Conservation (phyloP, 768 basidiomycete species). For the Leucocoprinus sp. region DNA sequence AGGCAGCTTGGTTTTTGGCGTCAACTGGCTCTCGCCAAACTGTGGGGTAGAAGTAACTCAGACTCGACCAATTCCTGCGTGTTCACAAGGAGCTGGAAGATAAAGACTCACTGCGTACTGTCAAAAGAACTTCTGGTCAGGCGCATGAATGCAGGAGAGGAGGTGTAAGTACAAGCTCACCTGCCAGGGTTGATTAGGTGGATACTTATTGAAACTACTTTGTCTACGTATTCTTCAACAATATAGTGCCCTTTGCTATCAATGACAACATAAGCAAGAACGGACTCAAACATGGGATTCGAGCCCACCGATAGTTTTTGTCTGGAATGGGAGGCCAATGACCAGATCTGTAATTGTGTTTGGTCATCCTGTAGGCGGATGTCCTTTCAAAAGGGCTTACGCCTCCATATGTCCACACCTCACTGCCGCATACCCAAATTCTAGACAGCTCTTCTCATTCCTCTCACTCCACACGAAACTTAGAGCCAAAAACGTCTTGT, state of each 20-base stretch:
- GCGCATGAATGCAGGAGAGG: conserved; percentile 1
- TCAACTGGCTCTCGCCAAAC: conserved; percentile 74
- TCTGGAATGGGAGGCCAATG: conserved; percentile 76
- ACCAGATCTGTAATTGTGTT: conserved; percentile 33
- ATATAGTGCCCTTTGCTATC: conserved; percentile 66
- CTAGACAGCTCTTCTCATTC: conserved; percentile 57
- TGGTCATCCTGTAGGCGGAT: not conserved
- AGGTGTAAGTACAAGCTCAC: conserved; percentile 30
- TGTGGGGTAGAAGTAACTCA: conserved; percentile 22
- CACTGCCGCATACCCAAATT: conserved; percentile 80
- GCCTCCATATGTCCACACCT: conserved; percentile 63
- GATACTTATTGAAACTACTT: conserved; percentile 51
- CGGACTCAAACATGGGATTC: not conserved
- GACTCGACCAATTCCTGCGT: not conserved
- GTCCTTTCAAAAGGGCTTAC: conserved; percentile 32
- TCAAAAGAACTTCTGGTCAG: conserved; percentile 8
- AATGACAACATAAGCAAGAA: conserved; percentile 12
- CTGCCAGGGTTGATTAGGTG: conserved; percentile 65
- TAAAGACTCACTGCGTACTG: conserved; percentile 56
- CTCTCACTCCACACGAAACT: conserved; percentile 73
- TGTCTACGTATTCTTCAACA: conserved; percentile 61
- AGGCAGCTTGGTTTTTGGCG: conserved; percentile 59
- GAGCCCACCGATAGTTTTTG: conserved; percentile 62
- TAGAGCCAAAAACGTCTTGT: conserved; percentile 70
- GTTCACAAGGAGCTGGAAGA: conserved; percentile 1